Percentiles rank a stretch among this genome's conserved stretches.
phyloP scores from a whole-genome alignment of 2,329 filamentous ascomycete genomes.

The Polychaeton citri region DNA sequence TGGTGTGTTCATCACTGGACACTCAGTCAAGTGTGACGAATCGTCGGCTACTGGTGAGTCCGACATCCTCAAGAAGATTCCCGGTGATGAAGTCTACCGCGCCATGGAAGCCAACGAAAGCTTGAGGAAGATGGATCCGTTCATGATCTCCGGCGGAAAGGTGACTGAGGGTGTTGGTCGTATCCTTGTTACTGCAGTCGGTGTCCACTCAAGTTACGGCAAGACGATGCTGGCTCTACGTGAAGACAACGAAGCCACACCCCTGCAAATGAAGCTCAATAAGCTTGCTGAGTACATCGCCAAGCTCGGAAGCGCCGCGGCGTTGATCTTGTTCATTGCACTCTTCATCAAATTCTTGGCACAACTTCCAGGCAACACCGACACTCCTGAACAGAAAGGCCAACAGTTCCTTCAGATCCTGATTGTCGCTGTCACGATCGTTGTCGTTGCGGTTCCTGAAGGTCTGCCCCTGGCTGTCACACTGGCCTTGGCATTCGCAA shows the following conservation, averaged over 20 bases:
- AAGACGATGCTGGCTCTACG: constrained; percentile 68
- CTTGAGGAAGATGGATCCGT: constrained; percentile 60
- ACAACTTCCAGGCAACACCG: constrained; percentile 41
- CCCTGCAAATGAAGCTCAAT: constrained; percentile 65
- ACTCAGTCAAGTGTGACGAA: constrained; percentile 59
- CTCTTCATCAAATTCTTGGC: constrained; percentile 77
- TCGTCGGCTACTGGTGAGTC: constrained; percentile 68
- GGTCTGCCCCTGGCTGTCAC: constrained; percentile 55
- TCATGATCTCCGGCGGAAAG: constrained; percentile 77
- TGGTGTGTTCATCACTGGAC: constrained; percentile 55
- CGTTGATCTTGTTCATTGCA: constrained; percentile 68
- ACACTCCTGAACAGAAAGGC: constrained; percentile 57
- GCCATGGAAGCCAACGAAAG: constrained; percentile 49
- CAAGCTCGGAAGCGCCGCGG: constrained; percentile 64
- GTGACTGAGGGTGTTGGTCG: constrained; percentile 63
- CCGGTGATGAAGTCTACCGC: constrained; percentile 51
- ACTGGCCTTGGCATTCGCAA: constrained; percentile 53
- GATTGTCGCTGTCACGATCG: constrained; percentile 52
- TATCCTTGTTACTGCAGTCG: constrained; percentile 62
- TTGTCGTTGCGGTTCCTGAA: constrained; percentile 57
- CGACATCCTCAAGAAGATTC: constrained; percentile 54
- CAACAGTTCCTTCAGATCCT: constrained; percentile 54
- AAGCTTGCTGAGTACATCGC: constrained; percentile 66
- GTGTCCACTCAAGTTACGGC: constrained; percentile 60
- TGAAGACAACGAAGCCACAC: constrained; percentile 64